These are phyloP conservation scores for Corymbia calophylla DNA, from an alignment of 441 rosid species.

Conservation along the genomic window DNA sequence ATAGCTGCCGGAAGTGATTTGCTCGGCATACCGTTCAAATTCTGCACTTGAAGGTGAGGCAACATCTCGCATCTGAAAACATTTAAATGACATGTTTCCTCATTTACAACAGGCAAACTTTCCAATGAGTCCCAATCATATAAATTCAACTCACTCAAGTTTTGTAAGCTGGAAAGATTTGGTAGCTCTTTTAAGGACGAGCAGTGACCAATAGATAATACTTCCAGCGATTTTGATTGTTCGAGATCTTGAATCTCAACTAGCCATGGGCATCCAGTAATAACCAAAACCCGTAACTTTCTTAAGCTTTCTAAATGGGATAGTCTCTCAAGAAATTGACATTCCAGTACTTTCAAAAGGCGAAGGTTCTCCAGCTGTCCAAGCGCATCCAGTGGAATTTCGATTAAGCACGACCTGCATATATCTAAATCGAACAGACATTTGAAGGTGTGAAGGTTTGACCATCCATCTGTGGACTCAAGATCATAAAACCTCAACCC, in stretches of 20 bases:
- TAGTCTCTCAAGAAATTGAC: neutral
- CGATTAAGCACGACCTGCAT: neutral
- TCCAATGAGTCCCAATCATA: neutral
- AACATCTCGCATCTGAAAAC: neutral
- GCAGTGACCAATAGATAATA: neutral
- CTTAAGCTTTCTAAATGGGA: neutral
- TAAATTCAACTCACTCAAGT: neutral
- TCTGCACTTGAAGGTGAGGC: neutral
- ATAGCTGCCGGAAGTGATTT: neutral
- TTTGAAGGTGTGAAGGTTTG: neutral
- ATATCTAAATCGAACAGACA: accelerated
- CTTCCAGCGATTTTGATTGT: neutral
- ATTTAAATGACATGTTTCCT: neutral
- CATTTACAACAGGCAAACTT: neutral
- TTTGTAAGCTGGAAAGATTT: neutral
- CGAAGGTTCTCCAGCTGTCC: neutral
- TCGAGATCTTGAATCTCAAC: neutral
- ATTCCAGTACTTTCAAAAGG: accelerated
- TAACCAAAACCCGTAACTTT: accelerated
- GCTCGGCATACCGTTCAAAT: neutral
- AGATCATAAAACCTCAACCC: neutral
- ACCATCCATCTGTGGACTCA: neutral
- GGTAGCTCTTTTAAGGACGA: neutral
- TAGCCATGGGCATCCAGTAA: neutral
- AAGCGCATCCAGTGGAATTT: neutral